Evolutionary conservation across 2,329 filamentous ascomycete genomes (phyloP).

Genomic region (Neofusicoccum umdonicola): DNA sequence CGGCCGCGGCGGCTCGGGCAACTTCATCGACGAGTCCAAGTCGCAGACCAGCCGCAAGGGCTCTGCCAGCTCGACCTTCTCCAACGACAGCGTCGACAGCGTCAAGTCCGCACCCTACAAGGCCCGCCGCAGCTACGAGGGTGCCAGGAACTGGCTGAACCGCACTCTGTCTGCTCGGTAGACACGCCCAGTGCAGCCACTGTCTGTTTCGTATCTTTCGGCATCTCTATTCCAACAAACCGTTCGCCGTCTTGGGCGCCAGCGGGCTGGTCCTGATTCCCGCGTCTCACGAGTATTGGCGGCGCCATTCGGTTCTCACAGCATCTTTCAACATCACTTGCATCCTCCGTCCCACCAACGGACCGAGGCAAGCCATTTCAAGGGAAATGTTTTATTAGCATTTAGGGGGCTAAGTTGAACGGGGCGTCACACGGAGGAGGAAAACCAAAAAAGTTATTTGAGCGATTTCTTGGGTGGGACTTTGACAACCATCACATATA

Average conservation of each 20-base stretch:
- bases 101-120: slow-evolving; percentile 20
- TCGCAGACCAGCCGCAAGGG: slow-evolving; percentile 28
- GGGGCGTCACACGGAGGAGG: neutral
- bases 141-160: slow-evolving; percentile 34
- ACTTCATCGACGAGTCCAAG: slow-evolving; percentile 45
- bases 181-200: neutral
- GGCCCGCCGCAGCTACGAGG: slow-evolving; percentile 34
- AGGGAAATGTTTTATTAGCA: slow-evolving; percentile 2
- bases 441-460: slow-evolving; percentile 11
- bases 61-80: slow-evolving; percentile 28
- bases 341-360: neutral
- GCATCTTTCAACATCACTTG: neutral
- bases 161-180: slow-evolving; percentile 17
- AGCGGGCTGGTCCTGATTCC: slow-evolving; percentile 18
- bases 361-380: neutral
- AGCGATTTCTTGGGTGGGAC: slow-evolving; percentile 3
- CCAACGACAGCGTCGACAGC: slow-evolving; percentile 24
- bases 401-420: neutral
- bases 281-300: slow-evolving; percentile 9
- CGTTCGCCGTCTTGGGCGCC: neutral
- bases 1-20: slow-evolving; percentile 61
- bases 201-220: neutral
- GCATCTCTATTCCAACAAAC: slow-evolving; percentile 2
- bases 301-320: neutral
- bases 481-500: slow-evolving; percentile 22